Conservation (phyloP, 106 monocot genomes). For the Dactylorhiza incarnata region DNA sequence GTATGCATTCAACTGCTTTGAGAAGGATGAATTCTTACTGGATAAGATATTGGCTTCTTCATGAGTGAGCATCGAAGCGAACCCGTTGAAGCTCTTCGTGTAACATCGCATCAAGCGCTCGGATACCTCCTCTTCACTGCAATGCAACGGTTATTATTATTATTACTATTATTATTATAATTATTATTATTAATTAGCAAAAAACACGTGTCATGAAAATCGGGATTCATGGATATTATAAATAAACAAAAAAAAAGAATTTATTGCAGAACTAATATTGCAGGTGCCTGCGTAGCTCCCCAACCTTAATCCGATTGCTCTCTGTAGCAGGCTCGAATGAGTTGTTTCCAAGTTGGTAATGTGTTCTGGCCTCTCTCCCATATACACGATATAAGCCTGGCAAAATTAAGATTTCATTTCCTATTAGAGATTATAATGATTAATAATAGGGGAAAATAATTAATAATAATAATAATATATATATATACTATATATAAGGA, state of each 20-base stretch:
- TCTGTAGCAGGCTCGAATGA: background rate
- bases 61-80: slow-evolving; percentile 17
- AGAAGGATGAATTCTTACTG: background rate
- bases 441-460: background rate
- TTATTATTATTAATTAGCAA: background rate
- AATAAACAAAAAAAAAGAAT: too few relatives aligned
- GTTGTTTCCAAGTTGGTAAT: too few relatives aligned
- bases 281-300: too few relatives aligned
- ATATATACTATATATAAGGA: too few relatives aligned
- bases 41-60: slow-evolving; percentile 15
- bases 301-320: background rate
- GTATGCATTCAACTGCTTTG: too few relatives aligned
- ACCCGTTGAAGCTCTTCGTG: slow-evolving; percentile 29
- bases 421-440: background rate
- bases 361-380: background rate
- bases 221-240: too few relatives aligned
- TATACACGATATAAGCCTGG: slow-evolving; percentile 2
- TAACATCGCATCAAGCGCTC: slow-evolving; percentile 14
- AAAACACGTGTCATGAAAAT: background rate
- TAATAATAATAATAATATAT: background rate
- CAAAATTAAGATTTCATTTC: too few relatives aligned
- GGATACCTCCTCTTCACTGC: background rate
- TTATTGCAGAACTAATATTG: too few relatives aligned
- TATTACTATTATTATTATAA: too few relatives aligned
- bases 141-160: background rate